Percentiles rank a stretch among this genome's conserved stretches.
Evolutionary conservation across 345 rosid genomes (phyloP).

Genomic region (Raphanus raphanistrum): DNA sequence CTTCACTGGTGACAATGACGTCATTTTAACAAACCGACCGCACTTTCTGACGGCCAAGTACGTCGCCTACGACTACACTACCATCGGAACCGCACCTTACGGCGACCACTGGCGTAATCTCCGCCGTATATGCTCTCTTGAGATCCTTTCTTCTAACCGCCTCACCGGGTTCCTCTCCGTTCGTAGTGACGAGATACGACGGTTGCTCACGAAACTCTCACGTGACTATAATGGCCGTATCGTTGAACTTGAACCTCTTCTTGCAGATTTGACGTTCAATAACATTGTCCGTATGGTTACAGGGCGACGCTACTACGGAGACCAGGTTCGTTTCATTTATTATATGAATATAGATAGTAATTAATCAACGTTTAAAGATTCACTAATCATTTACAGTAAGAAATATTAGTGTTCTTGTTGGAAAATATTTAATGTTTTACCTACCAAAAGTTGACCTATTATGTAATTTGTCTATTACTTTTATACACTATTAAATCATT

Average conservation of each 20-base stretch:
- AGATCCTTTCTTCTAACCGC: conserved; percentile 47
- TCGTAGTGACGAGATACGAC: conserved; percentile 32
- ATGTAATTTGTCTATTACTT: neutral
- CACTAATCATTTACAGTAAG: neutral
- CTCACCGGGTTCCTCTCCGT: conserved; percentile 31
- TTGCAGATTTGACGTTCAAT: conserved; percentile 37
- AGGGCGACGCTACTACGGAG: conserved; percentile 42
- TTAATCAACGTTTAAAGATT: neutral
- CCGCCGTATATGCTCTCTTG: conserved; percentile 47
- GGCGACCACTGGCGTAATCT: conserved; percentile 56
- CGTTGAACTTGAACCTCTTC: conserved; percentile 38
- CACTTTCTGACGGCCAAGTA: conserved; percentile 38
- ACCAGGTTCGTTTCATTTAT: conserved; percentile 23
- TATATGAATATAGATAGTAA: no score
- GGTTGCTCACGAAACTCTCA: conserved; percentile 30
- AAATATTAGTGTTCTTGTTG: neutral
- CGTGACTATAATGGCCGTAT: conserved; percentile 25
- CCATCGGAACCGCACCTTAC: conserved; percentile 43
- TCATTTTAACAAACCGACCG: conserved; percentile 52
- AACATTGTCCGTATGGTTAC: conserved; percentile 46
- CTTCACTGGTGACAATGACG: conserved; percentile 48
- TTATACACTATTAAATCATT: no score
- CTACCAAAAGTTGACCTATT: neutral
- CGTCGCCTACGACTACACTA: conserved; percentile 38
- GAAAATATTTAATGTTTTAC: neutral